phyloP scores from a whole-genome alignment of 495 filamentous ascomycete genomes.

The Aspergillus saccharolyticus region DNA sequence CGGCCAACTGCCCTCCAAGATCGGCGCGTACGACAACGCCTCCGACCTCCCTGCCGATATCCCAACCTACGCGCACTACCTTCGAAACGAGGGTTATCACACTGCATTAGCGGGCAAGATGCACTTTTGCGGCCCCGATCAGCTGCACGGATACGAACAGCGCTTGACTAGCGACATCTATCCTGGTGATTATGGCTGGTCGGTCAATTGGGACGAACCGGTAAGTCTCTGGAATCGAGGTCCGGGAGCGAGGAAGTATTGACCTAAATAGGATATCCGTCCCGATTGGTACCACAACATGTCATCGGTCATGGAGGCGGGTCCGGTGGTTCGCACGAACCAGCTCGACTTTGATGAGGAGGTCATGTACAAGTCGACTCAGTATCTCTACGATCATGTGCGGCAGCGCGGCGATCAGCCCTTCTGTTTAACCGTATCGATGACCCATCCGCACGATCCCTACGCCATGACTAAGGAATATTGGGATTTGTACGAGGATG shows the following conservation, averaged over 20 bases:
- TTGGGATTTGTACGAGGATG: constrained; percentile 82
- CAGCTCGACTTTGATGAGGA: constrained; percentile 95
- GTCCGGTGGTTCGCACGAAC: constrained; percentile 76
- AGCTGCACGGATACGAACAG: constrained; percentile 85
- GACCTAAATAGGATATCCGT: constrained; percentile 54
- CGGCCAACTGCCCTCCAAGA: constrained; percentile 79
- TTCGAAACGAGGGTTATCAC: constrained; percentile 79
- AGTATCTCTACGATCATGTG: constrained; percentile 80
- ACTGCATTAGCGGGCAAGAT: constrained; percentile 90
- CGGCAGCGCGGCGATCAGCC: constrained; percentile 64
- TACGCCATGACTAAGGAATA: constrained; percentile 85
- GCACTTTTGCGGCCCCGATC: constrained; percentile 86
- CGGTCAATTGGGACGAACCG: constrained; percentile 83
- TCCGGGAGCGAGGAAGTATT: constrained; percentile 10
- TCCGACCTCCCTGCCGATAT: constrained; percentile 66
- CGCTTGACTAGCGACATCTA: constrained; percentile 90
- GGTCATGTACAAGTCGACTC: constrained; percentile 76
- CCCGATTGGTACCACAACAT: constrained; percentile 92
- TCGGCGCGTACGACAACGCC: constrained; percentile 84
- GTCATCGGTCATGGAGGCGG: constrained; percentile 80
- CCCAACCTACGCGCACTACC: constrained; percentile 84
- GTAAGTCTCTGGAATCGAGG: constrained; percentile 22
- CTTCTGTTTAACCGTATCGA: constrained; percentile 83
- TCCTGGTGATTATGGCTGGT: constrained; percentile 85
- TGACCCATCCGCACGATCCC: constrained; percentile 88